Evolutionary conservation across 371 early-diverging fungal genomes (phyloP).

Genomic region (Coemansia sp.): DNA sequence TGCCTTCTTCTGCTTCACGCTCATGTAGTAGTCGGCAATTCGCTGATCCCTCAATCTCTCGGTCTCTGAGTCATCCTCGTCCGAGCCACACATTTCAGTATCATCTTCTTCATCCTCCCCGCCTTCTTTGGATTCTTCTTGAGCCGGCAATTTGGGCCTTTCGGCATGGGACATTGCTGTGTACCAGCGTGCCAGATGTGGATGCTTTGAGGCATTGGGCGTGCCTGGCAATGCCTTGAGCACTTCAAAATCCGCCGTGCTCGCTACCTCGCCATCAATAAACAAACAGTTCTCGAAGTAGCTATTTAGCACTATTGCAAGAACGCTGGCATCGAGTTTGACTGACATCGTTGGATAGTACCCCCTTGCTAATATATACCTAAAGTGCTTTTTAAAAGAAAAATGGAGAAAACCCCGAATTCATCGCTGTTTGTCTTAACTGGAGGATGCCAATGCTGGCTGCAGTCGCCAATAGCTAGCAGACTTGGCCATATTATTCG

Average conservation of each 20-base stretch:
- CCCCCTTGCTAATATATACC: neutral
- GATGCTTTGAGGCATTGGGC: slow-evolving; percentile 73
- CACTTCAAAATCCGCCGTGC: slow-evolving; percentile 54
- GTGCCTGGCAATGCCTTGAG: slow-evolving; percentile 74
- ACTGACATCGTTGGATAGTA: neutral
- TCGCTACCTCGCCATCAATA: neutral
- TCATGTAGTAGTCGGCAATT: slow-evolving; percentile 87
- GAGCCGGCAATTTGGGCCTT: slow-evolving; percentile 53
- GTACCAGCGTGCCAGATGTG: slow-evolving; percentile 94
- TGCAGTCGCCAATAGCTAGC: no score
- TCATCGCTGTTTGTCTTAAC: no score
- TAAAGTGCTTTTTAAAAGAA: neutral
- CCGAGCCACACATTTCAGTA: slow-evolving; percentile 59
- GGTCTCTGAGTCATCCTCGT: slow-evolving; percentile 89
- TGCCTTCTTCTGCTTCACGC: slow-evolving; percentile 87
- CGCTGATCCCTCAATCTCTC: slow-evolving; percentile 84
- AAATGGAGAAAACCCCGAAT: no score
- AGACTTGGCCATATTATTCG: no score
- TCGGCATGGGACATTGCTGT: slow-evolving; percentile 74
- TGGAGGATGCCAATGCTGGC: no score
- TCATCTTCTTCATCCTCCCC: neutral
- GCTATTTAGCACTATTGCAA: neutral
- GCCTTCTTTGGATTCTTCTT: slow-evolving; percentile 24
- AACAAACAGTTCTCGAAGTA: neutral
- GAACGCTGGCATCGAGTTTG: neutral